Percentiles rank a stretch among this genome's conserved stretches.
phyloP scores from a whole-genome alignment of 495 filamentous ascomycete genomes.

The Xylaria flabelliformis region DNA sequence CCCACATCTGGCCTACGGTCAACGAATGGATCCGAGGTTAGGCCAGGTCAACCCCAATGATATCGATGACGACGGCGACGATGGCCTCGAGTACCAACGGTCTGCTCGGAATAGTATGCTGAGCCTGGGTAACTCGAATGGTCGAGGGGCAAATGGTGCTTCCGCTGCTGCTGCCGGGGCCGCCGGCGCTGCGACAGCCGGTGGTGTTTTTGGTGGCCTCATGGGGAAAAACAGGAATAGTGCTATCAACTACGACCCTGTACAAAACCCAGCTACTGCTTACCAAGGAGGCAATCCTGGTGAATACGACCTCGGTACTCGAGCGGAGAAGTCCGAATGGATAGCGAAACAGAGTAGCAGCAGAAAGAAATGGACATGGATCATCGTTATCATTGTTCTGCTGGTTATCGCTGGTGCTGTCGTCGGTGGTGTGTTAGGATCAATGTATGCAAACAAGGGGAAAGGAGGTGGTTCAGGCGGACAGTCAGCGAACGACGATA shows the following conservation, averaged over 20 bases:
- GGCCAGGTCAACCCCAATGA: slow-evolving; percentile 75
- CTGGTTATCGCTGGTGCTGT: slow-evolving; percentile 73
- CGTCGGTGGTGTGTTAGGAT: slow-evolving; percentile 80
- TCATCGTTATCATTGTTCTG: slow-evolving; percentile 65
- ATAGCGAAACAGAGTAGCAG: slow-evolving; percentile 61
- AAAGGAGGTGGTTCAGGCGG: slow-evolving; percentile 27
- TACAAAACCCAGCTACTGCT: slow-evolving; percentile 38
- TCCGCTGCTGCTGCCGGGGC: slow-evolving; percentile 51
- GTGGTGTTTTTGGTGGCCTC: slow-evolving; percentile 56
- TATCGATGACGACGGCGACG: slow-evolving; percentile 86
- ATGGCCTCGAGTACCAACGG: slow-evolving; percentile 66
- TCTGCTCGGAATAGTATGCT: slow-evolving; percentile 59
- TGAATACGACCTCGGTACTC: slow-evolving; percentile 37
- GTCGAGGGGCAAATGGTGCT: slow-evolving; percentile 41
- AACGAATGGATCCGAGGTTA: slow-evolving; percentile 53
- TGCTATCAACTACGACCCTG: slow-evolving; percentile 48
- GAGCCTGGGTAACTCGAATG: slow-evolving; percentile 53
- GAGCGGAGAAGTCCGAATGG: slow-evolving; percentile 64
- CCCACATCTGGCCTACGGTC: slow-evolving; percentile 39
- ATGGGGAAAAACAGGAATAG: slow-evolving; percentile 44
- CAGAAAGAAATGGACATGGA: slow-evolving; percentile 71
- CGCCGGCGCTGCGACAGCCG: slow-evolving; percentile 48
- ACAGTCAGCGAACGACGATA: slow-evolving; percentile 51
- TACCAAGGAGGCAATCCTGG: slow-evolving; percentile 32
- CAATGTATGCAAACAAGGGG: slow-evolving; percentile 64